Evolutionary conservation across 2,329 filamentous ascomycete genomes (phyloP).

Genomic region (Cercospora nicotianae): DNA sequence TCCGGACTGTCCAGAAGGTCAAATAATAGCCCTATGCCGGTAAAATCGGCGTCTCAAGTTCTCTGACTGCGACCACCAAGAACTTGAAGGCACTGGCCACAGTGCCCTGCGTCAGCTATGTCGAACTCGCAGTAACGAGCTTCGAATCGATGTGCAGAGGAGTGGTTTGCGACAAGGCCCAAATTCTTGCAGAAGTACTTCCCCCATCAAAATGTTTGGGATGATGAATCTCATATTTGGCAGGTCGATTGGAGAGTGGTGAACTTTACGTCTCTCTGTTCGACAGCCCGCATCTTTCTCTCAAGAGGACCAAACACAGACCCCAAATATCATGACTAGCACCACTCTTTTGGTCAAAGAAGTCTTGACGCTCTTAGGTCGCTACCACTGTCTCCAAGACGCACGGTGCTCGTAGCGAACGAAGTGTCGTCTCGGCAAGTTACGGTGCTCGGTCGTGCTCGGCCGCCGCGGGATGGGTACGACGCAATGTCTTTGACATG

Average conservation of each 20-base stretch:
- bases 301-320: not conserved
- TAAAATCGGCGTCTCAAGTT: not conserved
- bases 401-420: not conserved
- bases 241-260: not conserved
- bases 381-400: not conserved
- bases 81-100: not conserved
- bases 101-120: not conserved
- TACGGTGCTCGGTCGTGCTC: not conserved
- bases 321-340: not conserved
- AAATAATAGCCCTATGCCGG: not conserved
- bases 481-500: not conserved
- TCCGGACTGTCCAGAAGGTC: not conserved
- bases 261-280: not conserved
- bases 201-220: not conserved
- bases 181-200: not conserved
- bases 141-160: not conserved
- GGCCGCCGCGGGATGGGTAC: not conserved
- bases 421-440: not conserved
- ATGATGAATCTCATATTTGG: not conserved
- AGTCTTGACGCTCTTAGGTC: not conserved
- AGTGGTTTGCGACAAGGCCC: not conserved
- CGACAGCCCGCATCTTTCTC: not conserved
- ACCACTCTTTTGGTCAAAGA: not conserved
- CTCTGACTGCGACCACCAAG: not conserved
- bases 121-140: not conserved